phyloP scores from a whole-genome alignment of 441 rosid species.

The Arabidopsis lyrata region DNA sequence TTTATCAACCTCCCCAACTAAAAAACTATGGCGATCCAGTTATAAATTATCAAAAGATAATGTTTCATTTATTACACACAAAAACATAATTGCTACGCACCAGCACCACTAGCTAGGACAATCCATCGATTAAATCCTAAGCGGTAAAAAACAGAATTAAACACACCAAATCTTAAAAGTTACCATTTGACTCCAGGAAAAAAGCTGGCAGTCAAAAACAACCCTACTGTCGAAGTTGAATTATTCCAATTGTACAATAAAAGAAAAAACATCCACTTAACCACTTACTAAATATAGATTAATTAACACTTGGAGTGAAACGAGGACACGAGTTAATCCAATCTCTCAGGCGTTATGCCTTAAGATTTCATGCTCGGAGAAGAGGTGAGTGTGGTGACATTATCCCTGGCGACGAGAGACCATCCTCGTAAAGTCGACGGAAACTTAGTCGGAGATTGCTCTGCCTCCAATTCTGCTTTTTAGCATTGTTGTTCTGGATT shows the following conservation, averaged over 20 bases:
- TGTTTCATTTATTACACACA: conserved; percentile 29
- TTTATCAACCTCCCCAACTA: conserved; percentile 41
- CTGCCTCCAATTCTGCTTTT: conserved; percentile 45
- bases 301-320: conserved; percentile 9
- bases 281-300: conserved; percentile 8
- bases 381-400: conserved; percentile 60
- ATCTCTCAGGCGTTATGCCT: not conserved
- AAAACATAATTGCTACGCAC: conserved; percentile 1
- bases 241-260: conserved; percentile 25
- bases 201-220: conserved; percentile 38
- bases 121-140: conserved; percentile 38
- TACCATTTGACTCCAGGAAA: conserved; percentile 38
- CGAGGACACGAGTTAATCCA: conserved; percentile 1
- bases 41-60: not conserved
- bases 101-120: conserved; percentile 33
- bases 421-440: conserved; percentile 51
- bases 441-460: conserved; percentile 53
- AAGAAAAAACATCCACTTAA: not conserved
- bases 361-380: conserved; percentile 43
- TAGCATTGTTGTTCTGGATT: conserved; percentile 27
- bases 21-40: conserved; percentile 12
- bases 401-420: conserved; percentile 50
- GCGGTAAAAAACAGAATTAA: conserved; percentile 10
- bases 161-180: conserved; percentile 25
- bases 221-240: conserved; percentile 16